Conservation (phyloP, 2,329 filamentous ascomycete species). For the Trematosphaeria pertusa region DNA sequence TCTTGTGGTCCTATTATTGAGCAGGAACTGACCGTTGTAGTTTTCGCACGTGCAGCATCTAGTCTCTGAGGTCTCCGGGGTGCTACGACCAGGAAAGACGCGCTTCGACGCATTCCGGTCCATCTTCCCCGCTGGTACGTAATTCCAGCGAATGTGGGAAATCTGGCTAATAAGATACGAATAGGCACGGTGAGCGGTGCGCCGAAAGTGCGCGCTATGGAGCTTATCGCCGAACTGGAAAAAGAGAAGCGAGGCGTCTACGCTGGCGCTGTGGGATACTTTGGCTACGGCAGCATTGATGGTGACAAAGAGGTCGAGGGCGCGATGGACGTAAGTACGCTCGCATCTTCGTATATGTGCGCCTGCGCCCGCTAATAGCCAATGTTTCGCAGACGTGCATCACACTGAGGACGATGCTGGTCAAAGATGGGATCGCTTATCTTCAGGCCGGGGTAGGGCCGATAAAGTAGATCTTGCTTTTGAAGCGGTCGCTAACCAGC, state of each 20-base stretch:
- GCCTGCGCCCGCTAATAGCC: slow-evolving; percentile 23
- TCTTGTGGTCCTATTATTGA: neutral
- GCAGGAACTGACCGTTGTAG: slow-evolving; percentile 41
- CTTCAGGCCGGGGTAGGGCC: slow-evolving; percentile 84
- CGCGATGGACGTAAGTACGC: slow-evolving; percentile 73
- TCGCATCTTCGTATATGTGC: slow-evolving; percentile 11
- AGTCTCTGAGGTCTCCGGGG: slow-evolving; percentile 91
- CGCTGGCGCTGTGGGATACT: slow-evolving; percentile 95
- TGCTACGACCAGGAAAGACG: slow-evolving; percentile 82
- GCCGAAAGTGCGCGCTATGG: slow-evolving; percentile 96
- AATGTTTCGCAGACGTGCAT: slow-evolving; percentile 61
- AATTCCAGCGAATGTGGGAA: slow-evolving; percentile 10
- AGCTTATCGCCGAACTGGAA: slow-evolving; percentile 94
- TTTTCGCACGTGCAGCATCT: slow-evolving; percentile 98
- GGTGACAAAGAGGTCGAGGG: slow-evolving; percentile 71
- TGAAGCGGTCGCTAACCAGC: slow-evolving; percentile 25
- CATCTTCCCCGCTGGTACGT: slow-evolving; percentile 87
- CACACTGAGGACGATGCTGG: slow-evolving; percentile 87
- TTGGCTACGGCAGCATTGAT: slow-evolving; percentile 81
- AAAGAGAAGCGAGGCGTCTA: slow-evolving; percentile 94
- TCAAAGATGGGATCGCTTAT: slow-evolving; percentile 90
- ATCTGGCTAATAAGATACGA: slow-evolving; percentile 14
- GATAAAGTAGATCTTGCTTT: slow-evolving; percentile 26
- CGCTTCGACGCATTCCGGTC: slow-evolving; percentile 95
- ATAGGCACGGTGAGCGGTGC: slow-evolving; percentile 82